Base-by-base conservation (phyloP, 2,329 filamentous ascomycete species). In the Lecanosticta acicola region DNA sequence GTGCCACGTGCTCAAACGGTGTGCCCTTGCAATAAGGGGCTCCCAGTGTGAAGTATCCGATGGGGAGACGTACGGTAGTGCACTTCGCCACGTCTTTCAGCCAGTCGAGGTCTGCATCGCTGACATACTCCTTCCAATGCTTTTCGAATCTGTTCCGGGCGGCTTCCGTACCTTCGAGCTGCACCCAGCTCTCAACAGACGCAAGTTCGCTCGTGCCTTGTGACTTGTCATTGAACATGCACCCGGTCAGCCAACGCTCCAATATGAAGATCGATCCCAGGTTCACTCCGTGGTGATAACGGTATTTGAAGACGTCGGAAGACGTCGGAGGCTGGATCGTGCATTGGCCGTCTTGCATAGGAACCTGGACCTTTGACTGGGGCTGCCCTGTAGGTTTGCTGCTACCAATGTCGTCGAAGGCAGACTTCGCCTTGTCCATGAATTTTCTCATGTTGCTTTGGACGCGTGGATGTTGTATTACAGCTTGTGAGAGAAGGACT, bases 211-310 rank as follows among this genome's bases (percentile, higher is more conserved):
- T 74, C 13, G 68, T 68, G 5, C 66, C 62, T 19, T 49, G 4
- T 68, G 69, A 7, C 67, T 63, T 63, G 1, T 67, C 59, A 2
- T 70, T 68, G 52, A 76, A 80, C 59, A 77, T 72, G 45, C 66
- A 71, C 1, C 65, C 63, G 34, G 68, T 71, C 3, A 81, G 68
- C 78, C 78, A 81, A 59, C 72, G 70, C 57, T 81, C 79, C 3
- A 80, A 70, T n/a, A 80, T 72, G 59, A 79, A 82, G 37, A 80
- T 68, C 8, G 74, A 73, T 33, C 79, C 78, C 2, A 82, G 66
- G 48, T 81, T 82, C 1, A 71, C 72, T 5, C 77, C 79, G 57
- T 80, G 75, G 47, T 81, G 77, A 53, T 78, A 80, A 34, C 78
- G 73, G 56, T 80, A 81, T 41, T 75, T 69, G 20, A 75, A 60